These are phyloP conservation scores for Blastobotrys aristatus DNA, from an alignment of 1,139 yeast genomes.

Conservation along the genomic window DNA sequence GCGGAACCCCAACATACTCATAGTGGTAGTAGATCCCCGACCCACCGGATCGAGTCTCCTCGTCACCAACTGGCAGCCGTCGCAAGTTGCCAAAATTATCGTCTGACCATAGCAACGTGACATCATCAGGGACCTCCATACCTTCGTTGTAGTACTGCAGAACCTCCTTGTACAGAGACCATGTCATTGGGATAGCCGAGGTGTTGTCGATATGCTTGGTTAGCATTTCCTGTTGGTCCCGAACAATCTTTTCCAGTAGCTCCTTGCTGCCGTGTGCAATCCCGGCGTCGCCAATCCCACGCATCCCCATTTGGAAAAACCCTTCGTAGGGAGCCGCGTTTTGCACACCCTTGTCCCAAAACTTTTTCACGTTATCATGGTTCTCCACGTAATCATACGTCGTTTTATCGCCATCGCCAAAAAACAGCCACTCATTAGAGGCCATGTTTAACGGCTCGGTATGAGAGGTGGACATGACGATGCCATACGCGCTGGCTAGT, in stretches of 20 bases:
- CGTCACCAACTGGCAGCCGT: conserved; percentile 19
- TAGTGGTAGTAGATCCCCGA: conserved; percentile 23
- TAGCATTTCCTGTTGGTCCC: neutral
- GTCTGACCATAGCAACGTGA: conserved; percentile 21
- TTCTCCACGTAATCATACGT: conserved; percentile 21
- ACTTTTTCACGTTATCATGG: conserved; percentile 15
- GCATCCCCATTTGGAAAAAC: conserved; percentile 20
- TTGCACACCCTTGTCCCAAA: conserved; percentile 18
- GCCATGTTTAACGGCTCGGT: conserved; percentile 23
- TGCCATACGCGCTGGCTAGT: conserved; percentile 21
- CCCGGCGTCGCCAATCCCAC: conserved; percentile 21
- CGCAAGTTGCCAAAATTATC: conserved; percentile 24
- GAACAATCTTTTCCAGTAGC: neutral
- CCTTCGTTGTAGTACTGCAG: conserved; percentile 22
- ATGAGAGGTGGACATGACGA: conserved; percentile 23
- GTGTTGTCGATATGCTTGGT: conserved; percentile 9
- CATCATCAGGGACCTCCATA: conserved; percentile 22
- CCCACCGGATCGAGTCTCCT: conserved; percentile 18
- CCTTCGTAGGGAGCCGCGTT: conserved; percentile 20
- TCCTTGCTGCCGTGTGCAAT: conserved; percentile 19
- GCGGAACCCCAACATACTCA: conserved; percentile 23
- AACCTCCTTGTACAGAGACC: conserved; percentile 24
- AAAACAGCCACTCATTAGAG: conserved; percentile 21
- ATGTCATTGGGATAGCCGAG: conserved; percentile 21
- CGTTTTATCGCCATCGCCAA: conserved; percentile 22